phyloP scores from a whole-genome alignment of 2,329 filamentous ascomycete species.

The Clonostachys sp. region DNA sequence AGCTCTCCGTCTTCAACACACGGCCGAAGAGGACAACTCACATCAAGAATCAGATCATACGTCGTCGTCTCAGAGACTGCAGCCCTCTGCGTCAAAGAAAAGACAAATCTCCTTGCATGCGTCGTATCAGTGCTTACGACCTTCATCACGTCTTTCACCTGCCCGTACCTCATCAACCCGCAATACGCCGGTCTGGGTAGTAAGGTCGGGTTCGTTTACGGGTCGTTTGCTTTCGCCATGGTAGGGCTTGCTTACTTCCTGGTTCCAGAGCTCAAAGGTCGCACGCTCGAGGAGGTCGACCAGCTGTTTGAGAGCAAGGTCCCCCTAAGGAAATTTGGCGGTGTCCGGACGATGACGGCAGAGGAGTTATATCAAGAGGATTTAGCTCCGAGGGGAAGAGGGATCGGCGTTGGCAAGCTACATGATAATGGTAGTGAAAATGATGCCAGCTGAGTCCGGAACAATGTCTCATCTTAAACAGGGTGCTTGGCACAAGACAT shows the following conservation, averaged over 20 bases:
- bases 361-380: too few relatives aligned
- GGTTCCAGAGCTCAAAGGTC: slow-evolving; percentile 26
- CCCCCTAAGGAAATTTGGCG: background rate
- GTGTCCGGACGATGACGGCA: too few relatives aligned
- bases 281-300: slow-evolving; percentile 3
- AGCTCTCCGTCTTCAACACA: too few relatives aligned
- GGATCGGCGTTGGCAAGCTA: too few relatives aligned
- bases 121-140: slow-evolving; percentile 19
- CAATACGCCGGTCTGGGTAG: slow-evolving; percentile 24
- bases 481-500: too few relatives aligned
- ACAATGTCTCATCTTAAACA: too few relatives aligned
- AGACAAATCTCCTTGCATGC: slow-evolving; percentile 18
- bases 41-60: slow-evolving; percentile 10
- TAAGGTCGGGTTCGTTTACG: slow-evolving; percentile 29
- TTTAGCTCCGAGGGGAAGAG: too few relatives aligned
- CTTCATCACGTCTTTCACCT: slow-evolving; percentile 23
- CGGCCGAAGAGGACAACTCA: background rate
- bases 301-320: slow-evolving; percentile 1
- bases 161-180: slow-evolving; percentile 28
- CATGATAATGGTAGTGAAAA: too few relatives aligned
- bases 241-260: slow-evolving; percentile 17
- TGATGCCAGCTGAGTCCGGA: too few relatives aligned
- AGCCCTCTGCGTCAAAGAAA: slow-evolving; percentile 17
- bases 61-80: slow-evolving; percentile 16
- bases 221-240: slow-evolving; percentile 12